Base-by-base conservation (phyloP, 805 yeast species). In the Myxozyma melibiosi region DNA sequence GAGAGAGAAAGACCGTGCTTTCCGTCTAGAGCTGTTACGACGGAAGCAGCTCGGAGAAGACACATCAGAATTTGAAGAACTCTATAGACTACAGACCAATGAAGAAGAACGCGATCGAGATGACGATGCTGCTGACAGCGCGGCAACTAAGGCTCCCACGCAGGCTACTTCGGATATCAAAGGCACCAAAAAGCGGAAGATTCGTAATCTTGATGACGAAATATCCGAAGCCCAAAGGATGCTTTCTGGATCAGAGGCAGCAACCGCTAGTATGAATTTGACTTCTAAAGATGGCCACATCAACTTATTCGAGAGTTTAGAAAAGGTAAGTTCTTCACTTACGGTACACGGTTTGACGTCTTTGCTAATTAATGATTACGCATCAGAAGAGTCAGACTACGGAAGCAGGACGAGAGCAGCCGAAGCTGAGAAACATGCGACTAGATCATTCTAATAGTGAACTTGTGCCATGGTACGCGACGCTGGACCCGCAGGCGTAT, bases 1-100 rank as follows among this genome's bases (percentile, higher is more conserved):
- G 33, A 53, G 51, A n/a, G 38, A 33, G 11, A 53, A 40, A 24
- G 66, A 63, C 25, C 62, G 66, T 4, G 53, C 46, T 39, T 39
- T 55, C 11, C 53, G 63, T 24, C 35, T 57, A 20, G 65, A 53
- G 25, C 18, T 51, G 16, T 46, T 63, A 18, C 47, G 66, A 22
- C 40, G 56, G 16, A 48, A 51, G 24, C 64, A 51, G 35, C 34
- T 20, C 22, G 56, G 53, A 7, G 54, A 53, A 14, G 44, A 42
- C 11, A 39, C 45, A 13, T 3, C 44, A 13, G 51, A 37, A 20
- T 22, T 34, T 14, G 50, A 45, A 34, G 50, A 33, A 14, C n/a
- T 14, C 7, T 33, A 45, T 28, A 31, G 50, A 34, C 9, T 24
- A 14, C 33, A 45, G n/a, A 38, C n/a, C 16, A 13, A 16, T 28